These are phyloP conservation scores for Parietichytrium sp. DNA, from an alignment of 108 stramenopile species.

Conservation along the genomic window DNA sequence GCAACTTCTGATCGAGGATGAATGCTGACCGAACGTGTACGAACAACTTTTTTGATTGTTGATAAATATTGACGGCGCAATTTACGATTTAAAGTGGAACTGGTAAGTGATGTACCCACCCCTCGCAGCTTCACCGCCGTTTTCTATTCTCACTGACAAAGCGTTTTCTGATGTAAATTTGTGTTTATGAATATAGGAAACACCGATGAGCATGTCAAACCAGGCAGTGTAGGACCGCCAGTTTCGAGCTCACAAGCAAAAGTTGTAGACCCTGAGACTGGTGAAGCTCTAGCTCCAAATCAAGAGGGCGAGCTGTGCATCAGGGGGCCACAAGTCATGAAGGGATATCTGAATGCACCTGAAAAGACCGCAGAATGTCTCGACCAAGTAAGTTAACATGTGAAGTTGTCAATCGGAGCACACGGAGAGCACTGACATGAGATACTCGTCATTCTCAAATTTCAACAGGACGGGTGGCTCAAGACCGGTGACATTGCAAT, in stretches of 20 bases:
- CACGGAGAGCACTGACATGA: no score
- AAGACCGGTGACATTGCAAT: slow-evolving; percentile 80
- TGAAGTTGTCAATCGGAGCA: no score
- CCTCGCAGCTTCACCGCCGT: no score
- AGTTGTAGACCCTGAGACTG: slow-evolving; percentile 72
- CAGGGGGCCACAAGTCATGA: slow-evolving; percentile 77
- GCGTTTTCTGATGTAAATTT: no score
- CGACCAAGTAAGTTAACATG: background rate
- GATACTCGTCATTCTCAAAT: background rate
- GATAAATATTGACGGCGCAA: no score
- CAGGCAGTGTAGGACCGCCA: slow-evolving; percentile 71
- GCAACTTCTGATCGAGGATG: background rate
- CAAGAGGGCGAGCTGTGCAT: slow-evolving; percentile 76
- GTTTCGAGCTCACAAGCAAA: slow-evolving; percentile 69
- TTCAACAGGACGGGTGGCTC: slow-evolving; percentile 67
- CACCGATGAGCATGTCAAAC: slow-evolving; percentile 60
- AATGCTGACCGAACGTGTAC: no score
- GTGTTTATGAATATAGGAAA: no score
- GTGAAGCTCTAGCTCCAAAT: slow-evolving; percentile 64
- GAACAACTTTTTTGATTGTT: no score
- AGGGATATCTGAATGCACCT: slow-evolving; percentile 77
- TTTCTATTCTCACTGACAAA: slow-evolving; percentile 69
- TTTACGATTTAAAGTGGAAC: no score
- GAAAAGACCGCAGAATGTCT: slow-evolving; percentile 70
- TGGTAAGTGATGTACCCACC: no score